These are phyloP conservation scores for Telopea speciosissima DNA, from an alignment of 177 flowering plant species.

Conservation along the genomic window DNA sequence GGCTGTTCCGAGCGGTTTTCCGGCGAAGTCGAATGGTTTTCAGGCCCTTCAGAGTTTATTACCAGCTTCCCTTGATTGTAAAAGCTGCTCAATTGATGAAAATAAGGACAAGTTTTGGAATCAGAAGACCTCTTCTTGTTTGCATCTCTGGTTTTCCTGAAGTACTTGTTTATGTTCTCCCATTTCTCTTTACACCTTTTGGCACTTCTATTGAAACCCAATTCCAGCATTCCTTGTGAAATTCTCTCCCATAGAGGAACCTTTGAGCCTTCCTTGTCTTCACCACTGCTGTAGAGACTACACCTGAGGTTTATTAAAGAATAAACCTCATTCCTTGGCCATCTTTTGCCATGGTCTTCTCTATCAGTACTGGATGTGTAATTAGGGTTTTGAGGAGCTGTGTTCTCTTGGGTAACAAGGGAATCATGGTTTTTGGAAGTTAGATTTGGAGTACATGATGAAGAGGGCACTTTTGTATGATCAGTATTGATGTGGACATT, in stretches of 20 bases:
- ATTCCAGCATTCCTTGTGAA: slow-evolving; percentile 55
- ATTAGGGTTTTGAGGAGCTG: slow-evolving; percentile 14
- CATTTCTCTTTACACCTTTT: slow-evolving; percentile 96
- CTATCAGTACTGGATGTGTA: slow-evolving; percentile 14
- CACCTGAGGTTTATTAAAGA: slow-evolving; percentile 69
- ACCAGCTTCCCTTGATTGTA: slow-evolving; percentile 51
- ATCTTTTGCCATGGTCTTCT: slow-evolving; percentile 56
- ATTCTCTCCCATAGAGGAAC: slow-evolving; percentile 86
- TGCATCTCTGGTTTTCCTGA: slow-evolving; percentile 70
- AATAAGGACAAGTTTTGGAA: slow-evolving; percentile 90
- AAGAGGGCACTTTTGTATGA: no score
- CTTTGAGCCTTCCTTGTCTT: slow-evolving; percentile 22
- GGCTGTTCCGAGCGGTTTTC: slow-evolving; percentile 10
- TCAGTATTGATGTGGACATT: no score
- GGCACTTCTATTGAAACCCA: slow-evolving; percentile 82
- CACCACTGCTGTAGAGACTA: slow-evolving; percentile 26
- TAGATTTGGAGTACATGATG: slow-evolving; percentile 11
- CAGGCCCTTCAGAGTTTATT: slow-evolving; percentile 11
- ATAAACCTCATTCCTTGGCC: slow-evolving; percentile 85
- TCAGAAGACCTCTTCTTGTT: slow-evolving; percentile 71
- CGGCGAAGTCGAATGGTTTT: slow-evolving; percentile 12
- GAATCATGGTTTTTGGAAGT: slow-evolving; percentile 25
- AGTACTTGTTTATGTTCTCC: slow-evolving; percentile 97
- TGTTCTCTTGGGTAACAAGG: slow-evolving; percentile 10
- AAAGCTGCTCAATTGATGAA: slow-evolving; percentile 59